Base-by-base conservation (phyloP, 106 monocot species). In the Apostasia shenzhenica region DNA sequence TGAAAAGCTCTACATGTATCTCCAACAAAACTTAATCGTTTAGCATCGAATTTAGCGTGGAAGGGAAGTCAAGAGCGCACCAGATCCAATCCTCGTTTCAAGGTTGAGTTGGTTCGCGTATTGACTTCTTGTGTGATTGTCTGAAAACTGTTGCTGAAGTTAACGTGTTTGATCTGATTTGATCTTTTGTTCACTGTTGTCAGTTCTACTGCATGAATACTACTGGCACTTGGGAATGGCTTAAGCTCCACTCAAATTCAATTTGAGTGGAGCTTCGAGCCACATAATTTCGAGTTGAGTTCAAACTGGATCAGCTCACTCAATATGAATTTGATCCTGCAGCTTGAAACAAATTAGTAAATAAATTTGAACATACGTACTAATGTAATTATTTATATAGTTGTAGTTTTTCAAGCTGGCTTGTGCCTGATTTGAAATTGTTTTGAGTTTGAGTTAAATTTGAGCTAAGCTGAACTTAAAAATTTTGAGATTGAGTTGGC, bases 11-110 rank as follows among this genome's bases (percentile, higher is more conserved):
- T 56, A 26, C 2, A 26, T 56, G 26, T 3, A 3, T 14, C n/a
- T 14, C 9, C 4, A 13, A 3, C 55, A 13, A 14, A 3, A 13
- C 14, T 13, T 13, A 55, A 14, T 11, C 8, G 37, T 54, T 12
- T 57, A 62, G 45, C 13, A 38, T 40, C 6, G 2, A 11, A 2
- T 44, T 41, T 39, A 45, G 53, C 9, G 61, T 53, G 11, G 76
- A 62, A 73, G 81, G 80, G 88, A 71, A 97, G 97, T 97, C 97
- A 97, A 97, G 97, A 97, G 81, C 97, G 97, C 81, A 99, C 97
- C 97, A 92, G 78, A 72, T 77, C 63, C 57, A 72, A 81, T 75
- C 79, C 88, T 82, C 44, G 49, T 41, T 41, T 39, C 45, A 8
- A 8, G 73, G 74, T 78, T 70, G 69, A 78, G 69, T 83, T 92